These are phyloP conservation scores for Ustilaginoidea virens DNA, from an alignment of 2,329 filamentous ascomycete genomes.

Conservation along the genomic window DNA sequence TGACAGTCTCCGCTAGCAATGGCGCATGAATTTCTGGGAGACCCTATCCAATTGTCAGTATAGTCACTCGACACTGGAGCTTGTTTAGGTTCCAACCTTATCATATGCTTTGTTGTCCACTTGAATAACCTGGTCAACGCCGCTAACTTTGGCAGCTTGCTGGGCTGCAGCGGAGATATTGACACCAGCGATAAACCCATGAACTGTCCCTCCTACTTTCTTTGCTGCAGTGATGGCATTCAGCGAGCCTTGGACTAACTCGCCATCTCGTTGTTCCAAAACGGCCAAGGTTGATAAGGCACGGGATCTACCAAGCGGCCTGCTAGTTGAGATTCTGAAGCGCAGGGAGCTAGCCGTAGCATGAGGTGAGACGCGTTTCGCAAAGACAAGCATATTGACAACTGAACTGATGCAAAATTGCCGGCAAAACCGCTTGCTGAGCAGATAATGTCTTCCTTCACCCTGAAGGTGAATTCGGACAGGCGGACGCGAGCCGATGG, in stretches of 20 bases:
- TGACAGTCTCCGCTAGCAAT: conserved; percentile 87
- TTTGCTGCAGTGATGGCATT: conserved; percentile 75
- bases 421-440: not conserved
- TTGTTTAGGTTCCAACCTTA: conserved; percentile 42
- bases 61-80: conserved; percentile 1
- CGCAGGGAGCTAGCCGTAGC: not conserved
- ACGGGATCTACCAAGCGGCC: not conserved
- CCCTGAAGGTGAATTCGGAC: too few species aligned
- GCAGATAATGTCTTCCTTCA: too few species aligned
- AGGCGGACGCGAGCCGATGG: too few species aligned
- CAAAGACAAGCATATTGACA: conserved; percentile 15
- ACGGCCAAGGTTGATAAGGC: conserved; percentile 72
- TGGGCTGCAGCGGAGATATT: conserved; percentile 62
- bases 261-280: conserved; percentile 82
- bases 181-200: conserved; percentile 74
- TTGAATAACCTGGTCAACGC: conserved; percentile 79
- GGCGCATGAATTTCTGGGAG: conserved; percentile 92
- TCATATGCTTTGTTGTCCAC: conserved; percentile 87
- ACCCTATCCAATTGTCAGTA: conserved; percentile 34
- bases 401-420: not conserved
- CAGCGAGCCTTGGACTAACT: conserved; percentile 68
- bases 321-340: not conserved
- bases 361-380: conserved; percentile 11
- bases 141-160: conserved; percentile 76
- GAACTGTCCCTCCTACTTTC: conserved; percentile 72